Percentiles rank a stretch among this genome's conserved stretches.
Conservation (phyloP, 2,329 filamentous ascomycete species). For the Pseudocercospora ulei region DNA sequence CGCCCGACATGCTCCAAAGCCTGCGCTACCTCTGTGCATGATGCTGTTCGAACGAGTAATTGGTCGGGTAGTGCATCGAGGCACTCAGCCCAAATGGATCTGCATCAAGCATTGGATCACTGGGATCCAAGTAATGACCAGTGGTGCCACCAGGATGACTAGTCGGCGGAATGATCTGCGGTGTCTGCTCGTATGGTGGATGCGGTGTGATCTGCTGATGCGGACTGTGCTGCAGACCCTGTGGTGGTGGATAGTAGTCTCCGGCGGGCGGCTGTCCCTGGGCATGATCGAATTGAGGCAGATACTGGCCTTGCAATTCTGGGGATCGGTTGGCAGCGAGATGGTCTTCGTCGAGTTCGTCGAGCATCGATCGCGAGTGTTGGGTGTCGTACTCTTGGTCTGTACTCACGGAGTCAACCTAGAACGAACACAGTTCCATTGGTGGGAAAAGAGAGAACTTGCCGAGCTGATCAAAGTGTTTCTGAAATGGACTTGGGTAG, state of each 20-base stretch:
- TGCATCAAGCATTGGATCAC: constrained; percentile 80
- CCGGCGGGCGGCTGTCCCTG: constrained; percentile 23
- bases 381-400: constrained; percentile 90
- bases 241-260: constrained; percentile 23
- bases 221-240: constrained; percentile 11
- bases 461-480: constrained; percentile 91
- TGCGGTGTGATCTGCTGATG: constrained; percentile 16
- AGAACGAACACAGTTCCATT: constrained; percentile 56
- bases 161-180: constrained; percentile 21
- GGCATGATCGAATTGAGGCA: constrained; percentile 24
- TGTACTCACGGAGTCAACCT: constrained; percentile 59
- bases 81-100: constrained; percentile 89
- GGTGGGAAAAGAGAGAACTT: constrained; percentile 53
- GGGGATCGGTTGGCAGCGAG: constrained; percentile 20
- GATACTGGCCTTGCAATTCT: constrained; percentile 27
- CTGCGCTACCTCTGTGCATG: constrained; percentile 15
- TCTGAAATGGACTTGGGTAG: constrained; percentile 82
- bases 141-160: constrained; percentile 18
- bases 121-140: constrained; percentile 50
- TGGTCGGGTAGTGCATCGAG: constrained; percentile 53
- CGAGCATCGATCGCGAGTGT: constrained; percentile 56
- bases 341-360: constrained; percentile 42
- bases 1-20: not conserved
- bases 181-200: constrained; percentile 16
- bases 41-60: constrained; percentile 22